Percentiles rank a stretch among this genome's conserved stretches.
phyloP scores from a whole-genome alignment of 306 rosid genomes.

The Quercus alba region DNA sequence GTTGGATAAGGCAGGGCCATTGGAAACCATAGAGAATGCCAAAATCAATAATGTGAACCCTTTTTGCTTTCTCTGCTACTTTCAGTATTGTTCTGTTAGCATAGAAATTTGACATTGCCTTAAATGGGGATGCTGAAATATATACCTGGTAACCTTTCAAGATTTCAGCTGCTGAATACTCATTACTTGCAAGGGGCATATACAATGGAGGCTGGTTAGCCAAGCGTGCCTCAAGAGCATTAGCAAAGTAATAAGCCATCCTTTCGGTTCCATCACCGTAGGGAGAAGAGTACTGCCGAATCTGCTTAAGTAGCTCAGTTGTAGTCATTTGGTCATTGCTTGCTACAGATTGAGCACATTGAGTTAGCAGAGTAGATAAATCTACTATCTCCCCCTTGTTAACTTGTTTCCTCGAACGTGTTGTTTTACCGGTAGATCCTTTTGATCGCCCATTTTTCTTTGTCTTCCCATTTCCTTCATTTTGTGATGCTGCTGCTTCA shows the following conservation, averaged over 20 bases:
- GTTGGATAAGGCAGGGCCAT: conserved; percentile 65
- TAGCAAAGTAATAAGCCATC: conserved; percentile 61
- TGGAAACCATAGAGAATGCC: conserved; percentile 76
- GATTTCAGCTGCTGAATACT: conserved; percentile 40
- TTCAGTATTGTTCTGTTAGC: conserved; percentile 40
- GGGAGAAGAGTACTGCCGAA: conserved; percentile 62
- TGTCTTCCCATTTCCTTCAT: background rate
- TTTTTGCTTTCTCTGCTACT: conserved; percentile 35
- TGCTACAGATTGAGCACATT: conserved; percentile 68
- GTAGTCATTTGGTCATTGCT: conserved; percentile 52
- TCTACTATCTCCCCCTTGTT: conserved; percentile 30
- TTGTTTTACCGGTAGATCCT: conserved; percentile 36
- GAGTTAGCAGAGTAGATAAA: conserved; percentile 55
- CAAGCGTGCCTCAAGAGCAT: conserved; percentile 59
- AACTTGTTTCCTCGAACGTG: conserved; percentile 27
- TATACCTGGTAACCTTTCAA: conserved; percentile 56
- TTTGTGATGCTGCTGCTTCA: conserved; percentile 16
- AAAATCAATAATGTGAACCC: conserved; percentile 59
- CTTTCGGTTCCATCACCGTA: conserved; percentile 62
- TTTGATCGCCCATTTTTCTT: conserved; percentile 6
- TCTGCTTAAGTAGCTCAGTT: conserved; percentile 48
- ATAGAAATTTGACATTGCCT: conserved; percentile 34
- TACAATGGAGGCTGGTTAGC: conserved; percentile 38
- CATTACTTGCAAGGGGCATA: background rate
- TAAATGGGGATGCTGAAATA: conserved; percentile 52